phyloP scores from a whole-genome alignment of 345 rosid species.

The Sonneratia caseolaris region DNA sequence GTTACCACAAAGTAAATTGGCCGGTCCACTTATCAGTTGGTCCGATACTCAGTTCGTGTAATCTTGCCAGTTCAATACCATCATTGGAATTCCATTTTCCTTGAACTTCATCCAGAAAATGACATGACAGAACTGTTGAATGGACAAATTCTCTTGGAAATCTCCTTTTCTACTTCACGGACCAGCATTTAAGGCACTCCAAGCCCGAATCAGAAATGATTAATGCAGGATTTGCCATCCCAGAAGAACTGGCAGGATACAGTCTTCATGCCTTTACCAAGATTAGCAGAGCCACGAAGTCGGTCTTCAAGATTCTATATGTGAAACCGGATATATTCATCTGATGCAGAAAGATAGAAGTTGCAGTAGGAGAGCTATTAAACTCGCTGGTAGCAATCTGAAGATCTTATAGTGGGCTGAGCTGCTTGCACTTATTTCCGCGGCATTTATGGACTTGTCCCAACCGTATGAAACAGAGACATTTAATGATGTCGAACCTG shows the following conservation, averaged over 20 bases:
- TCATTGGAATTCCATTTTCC: neutral
- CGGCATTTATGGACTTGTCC: slow-evolving; percentile 45
- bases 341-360: neutral
- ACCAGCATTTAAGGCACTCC: neutral
- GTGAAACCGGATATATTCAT: neutral
- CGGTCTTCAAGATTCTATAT: neutral
- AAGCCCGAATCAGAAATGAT: neutral
- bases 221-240: neutral
- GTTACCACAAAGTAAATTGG: neutral
- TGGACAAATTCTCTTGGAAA: neutral
- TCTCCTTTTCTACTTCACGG: neutral
- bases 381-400: slow-evolving; percentile 23
- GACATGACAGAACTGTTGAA: neutral
- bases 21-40: neutral
- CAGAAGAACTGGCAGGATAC: neutral
- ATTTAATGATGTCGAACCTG: slow-evolving; percentile 77
- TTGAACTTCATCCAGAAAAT: neutral
- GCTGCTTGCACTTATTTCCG: slow-evolving; percentile 32
- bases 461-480: slow-evolving; percentile 58
- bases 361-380: slow-evolving; percentile 5
- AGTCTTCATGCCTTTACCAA: neutral
- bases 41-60: neutral
- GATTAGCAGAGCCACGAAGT: neutral
- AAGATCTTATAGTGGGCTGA: slow-evolving; percentile 30
- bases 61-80: neutral